Percentiles rank a stretch among this genome's conserved stretches.
These are phyloP conservation scores for Paraleonurus japonicus DNA, from an alignment of 257 asterid genomes.

Conservation along the genomic window DNA sequence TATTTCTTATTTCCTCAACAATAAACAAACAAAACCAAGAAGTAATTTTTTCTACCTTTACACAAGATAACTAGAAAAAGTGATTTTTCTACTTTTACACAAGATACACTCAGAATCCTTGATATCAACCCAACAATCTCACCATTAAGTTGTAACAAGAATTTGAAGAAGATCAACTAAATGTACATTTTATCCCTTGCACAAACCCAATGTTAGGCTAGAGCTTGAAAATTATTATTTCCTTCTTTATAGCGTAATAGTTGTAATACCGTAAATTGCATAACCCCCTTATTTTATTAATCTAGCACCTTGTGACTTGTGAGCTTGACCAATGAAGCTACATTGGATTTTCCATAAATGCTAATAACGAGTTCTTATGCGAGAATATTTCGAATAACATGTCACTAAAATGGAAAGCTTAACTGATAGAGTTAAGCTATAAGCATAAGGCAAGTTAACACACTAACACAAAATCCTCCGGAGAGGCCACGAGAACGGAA, in stretches of 20 bases:
- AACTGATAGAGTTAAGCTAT: too few species aligned
- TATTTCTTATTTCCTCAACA: too few species aligned
- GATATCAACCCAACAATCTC: not conserved
- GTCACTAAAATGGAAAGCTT: too few species aligned
- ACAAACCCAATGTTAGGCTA: not conserved
- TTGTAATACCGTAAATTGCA: not conserved
- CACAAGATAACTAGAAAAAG: not conserved
- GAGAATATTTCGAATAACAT: too few species aligned
- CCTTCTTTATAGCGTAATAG: not conserved
- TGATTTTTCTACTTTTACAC: not conserved
- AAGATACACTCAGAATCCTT: not conserved
- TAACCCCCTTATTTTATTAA: not conserved
- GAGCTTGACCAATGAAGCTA: not conserved
- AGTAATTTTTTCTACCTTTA: too few species aligned
- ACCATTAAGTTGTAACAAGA: not conserved
- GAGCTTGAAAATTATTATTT: not conserved
- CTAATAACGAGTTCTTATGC: not conserved
- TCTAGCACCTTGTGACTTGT: not conserved
- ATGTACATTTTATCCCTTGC: not conserved
- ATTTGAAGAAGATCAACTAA: constrained; percentile 14
- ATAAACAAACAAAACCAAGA: too few species aligned
- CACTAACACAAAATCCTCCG: too few species aligned
- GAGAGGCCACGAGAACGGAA: too few species aligned
- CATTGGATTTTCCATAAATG: not conserved
- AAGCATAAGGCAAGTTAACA: too few species aligned